Base-by-base conservation (phyloP, 2,329 filamentous ascomycete species). In the Dothistroma pini region DNA sequence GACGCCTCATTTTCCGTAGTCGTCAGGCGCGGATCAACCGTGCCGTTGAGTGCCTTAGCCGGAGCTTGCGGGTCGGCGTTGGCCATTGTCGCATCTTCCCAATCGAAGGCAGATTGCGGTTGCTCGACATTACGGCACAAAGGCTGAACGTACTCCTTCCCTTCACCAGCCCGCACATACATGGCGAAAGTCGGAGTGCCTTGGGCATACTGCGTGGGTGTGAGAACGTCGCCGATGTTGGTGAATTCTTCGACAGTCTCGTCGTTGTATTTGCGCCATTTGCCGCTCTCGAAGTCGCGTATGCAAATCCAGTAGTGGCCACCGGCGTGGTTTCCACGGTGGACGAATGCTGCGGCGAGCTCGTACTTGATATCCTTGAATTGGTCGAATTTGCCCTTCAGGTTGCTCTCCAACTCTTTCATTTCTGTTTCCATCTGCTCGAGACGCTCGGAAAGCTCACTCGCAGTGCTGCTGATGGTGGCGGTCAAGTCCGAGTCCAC, bases 251-350 rank as follows among this genome's bases (percentile, higher is more conserved):
- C 87, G 25, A 99, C 92, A 16, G 83, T 83, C 57, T 89, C 88
- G 71, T 99, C 95, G 73, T 99, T 99, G 80, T 97, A 99, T 71
- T 90, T 91, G 60, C 92, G 88, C 93, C 95, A 99, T 21, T 93
- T 80, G 38, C 86, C 78, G 52, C 86, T 84, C 66, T 88, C 84
- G 74, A 96, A 96, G 77, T 97, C 95, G 71, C 87, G 90, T 65
- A 99, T 96, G 83, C 93, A 97, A 50, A 97, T 91, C 88, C 91
- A 97, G 77, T 97, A 99, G 75, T 99, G 95, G 0, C 95, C 95
- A 32, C 83, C 83, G 14, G 71, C 70, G 1, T 75, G 70, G 9
- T 81, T 80, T 34, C 90, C 90, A 21, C 89, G 87, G 74, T 99
- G 95, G 69, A 96, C 93, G 71, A 99, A 96, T 34, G 97, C 89